Evolutionary conservation across 805 yeast species (phyloP), one percentile per base, ranked within the genome.

Genomic region (Starmerella floricola): DNA sequence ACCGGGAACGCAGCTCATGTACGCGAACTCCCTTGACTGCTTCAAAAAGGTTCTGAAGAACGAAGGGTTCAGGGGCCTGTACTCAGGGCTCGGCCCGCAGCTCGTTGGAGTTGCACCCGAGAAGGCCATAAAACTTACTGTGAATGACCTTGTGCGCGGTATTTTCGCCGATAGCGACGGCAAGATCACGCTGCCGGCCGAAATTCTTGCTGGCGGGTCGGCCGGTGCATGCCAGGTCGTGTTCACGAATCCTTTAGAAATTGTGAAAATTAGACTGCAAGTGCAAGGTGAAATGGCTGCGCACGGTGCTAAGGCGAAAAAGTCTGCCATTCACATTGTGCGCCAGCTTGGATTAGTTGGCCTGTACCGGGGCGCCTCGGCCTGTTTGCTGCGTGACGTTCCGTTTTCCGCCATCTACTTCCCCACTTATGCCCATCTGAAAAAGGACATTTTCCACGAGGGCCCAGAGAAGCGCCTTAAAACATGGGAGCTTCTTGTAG

Each of bases 161-260:
- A 68, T 74, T 41, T 77, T 88, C 48, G 71, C 83, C n/a, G 64
- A 70, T 35, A 55, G 65, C 19, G 64, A 69, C 12, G 78, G 76
- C 41, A 59, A 67, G 26, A 65, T 77, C 37, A 61, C 74, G 2
- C 50, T 72, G 51, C 59, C 64, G 23, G 72, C 79, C 69, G 97
- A 88, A 63, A 68, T 88, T 35, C 43, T 75, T 3, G 88, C 97
- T 6, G 98, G 98, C 61, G 85, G 91, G 40, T 68, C 80, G 34
- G 98, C 98, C 11, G 98, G 98, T 61, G 91, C 82, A 0, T 86
- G 95, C 64, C 98, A 88, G 64, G 97, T 91, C 34, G 70, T 88
- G 13, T 86, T 91, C 68, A 88, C 97, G 26, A 88, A 88, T 61
- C 98, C 98, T 6, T 69, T 88, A 51, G 98, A 88, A 64, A 86